Percentiles rank a stretch among this genome's conserved stretches.
Conservation (phyloP, 345 rosid species). For the Jatropha curcas region DNA sequence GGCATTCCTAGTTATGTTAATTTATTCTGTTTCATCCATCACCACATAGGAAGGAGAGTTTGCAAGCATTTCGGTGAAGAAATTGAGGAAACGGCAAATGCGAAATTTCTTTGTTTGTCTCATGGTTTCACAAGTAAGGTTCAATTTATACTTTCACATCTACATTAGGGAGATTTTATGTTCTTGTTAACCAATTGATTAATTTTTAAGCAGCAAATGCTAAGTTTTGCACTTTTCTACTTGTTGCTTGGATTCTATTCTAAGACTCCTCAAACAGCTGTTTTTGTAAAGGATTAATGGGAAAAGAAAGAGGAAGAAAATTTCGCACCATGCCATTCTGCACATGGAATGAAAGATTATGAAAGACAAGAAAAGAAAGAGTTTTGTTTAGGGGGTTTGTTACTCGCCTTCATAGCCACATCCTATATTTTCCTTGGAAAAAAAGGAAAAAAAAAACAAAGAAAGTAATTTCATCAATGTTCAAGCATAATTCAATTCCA, state of each 20-base stretch:
- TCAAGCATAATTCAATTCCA: neutral
- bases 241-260: neutral
- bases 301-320: neutral
- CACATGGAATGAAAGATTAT: too few relatives aligned
- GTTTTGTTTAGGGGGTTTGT: neutral
- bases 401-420: neutral
- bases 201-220: neutral
- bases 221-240: neutral
- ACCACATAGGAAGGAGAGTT: constrained; percentile 78
- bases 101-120: constrained; percentile 86
- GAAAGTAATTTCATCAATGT: neutral
- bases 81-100: constrained; percentile 88
- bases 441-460: neutral
- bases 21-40: constrained; percentile 18
- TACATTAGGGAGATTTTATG: neutral
- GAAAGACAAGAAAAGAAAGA: neutral
- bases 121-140: constrained; percentile 90
- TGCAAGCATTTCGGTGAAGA: constrained; percentile 75
- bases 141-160: constrained; percentile 3
- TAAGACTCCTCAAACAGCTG: neutral
- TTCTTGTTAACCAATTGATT: neutral
- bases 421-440: neutral
- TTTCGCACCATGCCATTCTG: too few relatives aligned
- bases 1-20: neutral
- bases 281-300: neutral